A percentile compares a stretch with the other conserved stretches of the same genome.
These are phyloP conservation scores for Bipolaris gigantea DNA, from an alignment of 2,329 filamentous ascomycete genomes.

Conservation along the genomic window DNA sequence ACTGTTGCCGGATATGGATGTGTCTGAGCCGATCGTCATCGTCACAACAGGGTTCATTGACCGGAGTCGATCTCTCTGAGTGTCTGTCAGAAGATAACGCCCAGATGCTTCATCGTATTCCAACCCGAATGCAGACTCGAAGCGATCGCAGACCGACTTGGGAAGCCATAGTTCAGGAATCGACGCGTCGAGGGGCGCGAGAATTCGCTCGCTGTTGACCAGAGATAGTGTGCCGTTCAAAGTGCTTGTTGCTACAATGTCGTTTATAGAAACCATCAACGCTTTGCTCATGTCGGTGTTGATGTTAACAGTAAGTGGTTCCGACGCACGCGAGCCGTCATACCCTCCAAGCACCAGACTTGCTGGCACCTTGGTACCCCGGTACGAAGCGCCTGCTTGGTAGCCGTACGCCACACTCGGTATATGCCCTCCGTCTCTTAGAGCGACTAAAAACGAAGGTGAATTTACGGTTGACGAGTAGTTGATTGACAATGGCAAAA, in stretches of 20 bases:
- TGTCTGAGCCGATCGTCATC: background rate
- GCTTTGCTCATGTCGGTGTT: background rate
- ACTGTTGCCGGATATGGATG: background rate
- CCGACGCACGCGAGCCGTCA: background rate
- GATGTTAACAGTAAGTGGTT: background rate
- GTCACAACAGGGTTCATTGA: background rate
- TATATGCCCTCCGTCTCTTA: background rate
- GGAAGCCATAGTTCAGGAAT: conserved; percentile 1
- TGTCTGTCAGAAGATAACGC: background rate
- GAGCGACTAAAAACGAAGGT: background rate
- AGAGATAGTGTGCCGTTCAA: background rate
- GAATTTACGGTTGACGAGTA: background rate
- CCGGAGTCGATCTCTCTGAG: background rate
- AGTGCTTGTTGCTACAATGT: background rate
- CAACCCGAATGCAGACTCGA: background rate
- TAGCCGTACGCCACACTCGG: background rate
- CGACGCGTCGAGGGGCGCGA: background rate
- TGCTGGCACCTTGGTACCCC: background rate
- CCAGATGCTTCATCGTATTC: background rate
- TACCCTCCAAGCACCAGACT: conserved; percentile 3
- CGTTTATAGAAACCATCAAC: background rate
- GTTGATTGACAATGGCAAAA: background rate
- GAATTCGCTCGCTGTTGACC: background rate
- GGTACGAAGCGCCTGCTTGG: conserved; percentile 1
- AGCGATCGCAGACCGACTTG: background rate